Conservation (phyloP, 129 eudicot genomes). For the Ambrosia artemisiifolia region DNA sequence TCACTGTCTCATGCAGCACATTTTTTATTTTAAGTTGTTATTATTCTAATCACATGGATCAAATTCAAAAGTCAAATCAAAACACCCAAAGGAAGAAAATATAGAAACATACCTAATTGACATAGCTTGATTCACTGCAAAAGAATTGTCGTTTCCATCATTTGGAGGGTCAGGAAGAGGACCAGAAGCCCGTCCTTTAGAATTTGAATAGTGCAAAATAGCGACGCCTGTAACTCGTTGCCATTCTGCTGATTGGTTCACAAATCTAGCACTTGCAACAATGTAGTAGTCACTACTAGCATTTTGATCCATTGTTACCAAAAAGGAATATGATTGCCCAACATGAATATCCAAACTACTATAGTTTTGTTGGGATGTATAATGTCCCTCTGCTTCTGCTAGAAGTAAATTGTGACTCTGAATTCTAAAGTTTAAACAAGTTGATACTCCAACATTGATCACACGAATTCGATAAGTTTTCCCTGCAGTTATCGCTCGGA, state of each 20-base stretch:
- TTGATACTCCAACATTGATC: slow-evolving; percentile 81
- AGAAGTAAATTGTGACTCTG: slow-evolving; percentile 77
- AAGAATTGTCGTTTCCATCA: slow-evolving; percentile 58
- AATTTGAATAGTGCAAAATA: slow-evolving; percentile 79
- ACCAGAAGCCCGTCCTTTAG: slow-evolving; percentile 74
- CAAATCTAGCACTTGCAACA: slow-evolving; percentile 97
- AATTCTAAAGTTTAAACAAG: slow-evolving; percentile 83
- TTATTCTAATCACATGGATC: neutral
- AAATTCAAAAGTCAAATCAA: neutral
- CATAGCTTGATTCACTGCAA: slow-evolving; percentile 79
- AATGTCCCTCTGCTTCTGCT: slow-evolving; percentile 87
- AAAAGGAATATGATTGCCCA: slow-evolving; percentile 90
- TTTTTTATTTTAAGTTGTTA: neutral
- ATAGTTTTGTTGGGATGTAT: slow-evolving; percentile 76
- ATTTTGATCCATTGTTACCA: slow-evolving; percentile 98
- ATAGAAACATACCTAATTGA: slow-evolving; percentile 62
- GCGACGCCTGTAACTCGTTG: slow-evolving; percentile 90
- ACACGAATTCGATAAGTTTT: slow-evolving; percentile 89
- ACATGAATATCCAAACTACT: slow-evolving; percentile 84
- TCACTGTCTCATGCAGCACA: neutral
- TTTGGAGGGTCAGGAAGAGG: slow-evolving; percentile 95
- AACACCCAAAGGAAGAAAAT: neutral
- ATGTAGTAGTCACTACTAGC: slow-evolving; percentile 90
- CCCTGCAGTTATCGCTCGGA: slow-evolving; percentile 41
- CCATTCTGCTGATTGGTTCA: slow-evolving; percentile 76